Evolutionary conservation across 2,329 filamentous ascomycete genomes (phyloP), one percentile per base, ranked within the genome.

Genomic region (Zalaria obscura): DNA sequence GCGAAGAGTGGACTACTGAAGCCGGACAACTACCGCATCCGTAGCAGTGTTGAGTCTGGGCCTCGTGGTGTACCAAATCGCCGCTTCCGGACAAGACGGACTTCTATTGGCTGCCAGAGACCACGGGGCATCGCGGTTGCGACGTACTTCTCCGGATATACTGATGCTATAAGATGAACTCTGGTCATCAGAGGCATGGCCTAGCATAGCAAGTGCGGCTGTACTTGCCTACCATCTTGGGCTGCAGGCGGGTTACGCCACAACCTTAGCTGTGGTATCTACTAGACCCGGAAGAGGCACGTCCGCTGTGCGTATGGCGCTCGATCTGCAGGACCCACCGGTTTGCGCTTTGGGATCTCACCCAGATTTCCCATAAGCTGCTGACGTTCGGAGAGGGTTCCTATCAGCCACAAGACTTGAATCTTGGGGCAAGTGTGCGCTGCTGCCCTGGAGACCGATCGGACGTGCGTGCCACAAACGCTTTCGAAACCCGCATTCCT

Each of bases 241-340:
- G 40, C 42, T 36, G 35, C 27, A 11, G 25, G 34, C 34, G 28
- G 27, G 27, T 36, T 25, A 27, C 42, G 39, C 42, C 42, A 41
- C 42, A 35, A 31, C 35, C 42, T 40, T 40, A n/a, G 32, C 39
- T 5, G 7, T 41, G 42, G 42, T 35, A 41, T 35, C 18, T 40
- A 35, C 29, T 40, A 38, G 37, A 8, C 35, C 29, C 11, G 40
- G 11, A 25, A 34, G 7, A 35, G 27, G 27, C 39, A 39, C 39
- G 25, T 11, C 9, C 39, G 40, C 39, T 35, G 26, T 40, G 25
- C 42, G 29, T 8, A 36, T 28, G 35, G 34, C 25, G 10, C 27
- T 39, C 33, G 39, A 44, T 41, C 39, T 44, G 42, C 42, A 44
- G 38, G 42, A 44, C 38, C 42, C 39, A 44, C 42, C 39, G 39